Base-by-base conservation (phyloP, 805 yeast species). In the Candida ortonii region DNA sequence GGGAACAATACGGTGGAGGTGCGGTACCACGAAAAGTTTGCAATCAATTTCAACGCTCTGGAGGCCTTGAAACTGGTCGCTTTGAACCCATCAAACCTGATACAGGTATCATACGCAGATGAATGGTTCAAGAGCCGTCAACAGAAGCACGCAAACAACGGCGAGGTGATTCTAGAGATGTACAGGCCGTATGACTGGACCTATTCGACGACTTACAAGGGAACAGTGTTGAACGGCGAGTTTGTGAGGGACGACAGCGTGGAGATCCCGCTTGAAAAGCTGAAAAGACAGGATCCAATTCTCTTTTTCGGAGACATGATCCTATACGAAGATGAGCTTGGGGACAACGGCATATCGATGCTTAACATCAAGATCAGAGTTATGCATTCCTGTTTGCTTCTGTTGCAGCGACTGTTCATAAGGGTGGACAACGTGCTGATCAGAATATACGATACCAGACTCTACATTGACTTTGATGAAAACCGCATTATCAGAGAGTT, bases 111-210 rank as follows among this genome's bases (percentile, higher is more conserved):
- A 7, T 87, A 90, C 61, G 86, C 96, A 4, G 70, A 84, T 36
- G 85, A 83, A 44, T 93, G 97, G 97, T 65, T 73, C 34, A 57
- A 62, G 14, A 59, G 65, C 8, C 62, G 70, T 48, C 55, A 56
- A 31, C 46, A 54, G 25, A 61, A 57, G 32, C 62, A 59, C 21
- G 47, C 61, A 16, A 43, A 50, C 30, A 53, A 48, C 26, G 56
- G 54, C 9, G 57, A 55, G 9, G 67, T 16, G 67, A 70, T 53
- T 57, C 70, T 53, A 70, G 74, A 82, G 28, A 74, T 82, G 22
- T 76, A 81, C 32, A 82, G 83, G 49, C 93, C 96, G 2, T 93
- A 78, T 55, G 98, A 93, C 64, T 93, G 99, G 99, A 90, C 98
- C 0, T 93, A 93, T 56, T 75, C 96, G 0, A 78, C 95, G 1